Percentiles rank a stretch among this genome's conserved stretches.
Evolutionary conservation across 768 basidiomycete genomes (phyloP).

Genomic region (Mycena haematopus): DNA sequence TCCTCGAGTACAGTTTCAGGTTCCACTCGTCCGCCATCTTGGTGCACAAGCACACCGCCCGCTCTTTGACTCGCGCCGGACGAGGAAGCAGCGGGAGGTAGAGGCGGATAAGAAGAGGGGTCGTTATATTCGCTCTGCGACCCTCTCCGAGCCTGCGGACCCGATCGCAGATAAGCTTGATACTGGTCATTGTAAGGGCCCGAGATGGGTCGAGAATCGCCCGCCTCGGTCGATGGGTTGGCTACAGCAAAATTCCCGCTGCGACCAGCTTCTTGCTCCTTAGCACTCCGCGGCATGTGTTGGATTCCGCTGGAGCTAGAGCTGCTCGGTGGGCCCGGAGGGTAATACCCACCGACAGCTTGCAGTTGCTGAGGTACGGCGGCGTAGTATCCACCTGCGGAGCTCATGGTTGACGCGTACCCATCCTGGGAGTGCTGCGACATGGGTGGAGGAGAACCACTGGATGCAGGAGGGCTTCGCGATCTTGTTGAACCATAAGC

Average conservation of each 20-base stretch:
- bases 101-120: constrained; percentile 3
- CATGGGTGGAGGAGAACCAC: constrained; percentile 28
- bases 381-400: constrained; percentile 28
- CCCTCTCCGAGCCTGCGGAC: constrained; percentile 16
- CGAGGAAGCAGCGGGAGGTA: constrained; percentile 19
- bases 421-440: constrained; percentile 29
- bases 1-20: constrained; percentile 18
- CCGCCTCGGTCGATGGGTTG: constrained; percentile 15
- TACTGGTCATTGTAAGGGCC: constrained; percentile 21
- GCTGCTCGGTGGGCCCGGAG: constrained; percentile 23
- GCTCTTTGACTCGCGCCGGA: constrained; percentile 18
- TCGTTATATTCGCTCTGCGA: constrained; percentile 18
- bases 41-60: constrained; percentile 30
- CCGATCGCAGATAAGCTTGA: constrained; percentile 23
- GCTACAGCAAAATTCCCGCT: constrained; percentile 22
- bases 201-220: constrained; percentile 18
- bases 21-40: constrained; percentile 25
- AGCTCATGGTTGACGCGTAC: constrained; percentile 26
- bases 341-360: constrained; percentile 28
- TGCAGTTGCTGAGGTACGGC: constrained; percentile 27
- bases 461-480: constrained; percentile 27
- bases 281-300: constrained; percentile 27
- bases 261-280: constrained; percentile 28
- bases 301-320: constrained; percentile 24
- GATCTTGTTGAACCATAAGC: constrained; percentile 24